Base-by-base conservation (phyloP, 2,329 filamentous ascomycete genomes). In the Clarireedia monteithiana region DNA sequence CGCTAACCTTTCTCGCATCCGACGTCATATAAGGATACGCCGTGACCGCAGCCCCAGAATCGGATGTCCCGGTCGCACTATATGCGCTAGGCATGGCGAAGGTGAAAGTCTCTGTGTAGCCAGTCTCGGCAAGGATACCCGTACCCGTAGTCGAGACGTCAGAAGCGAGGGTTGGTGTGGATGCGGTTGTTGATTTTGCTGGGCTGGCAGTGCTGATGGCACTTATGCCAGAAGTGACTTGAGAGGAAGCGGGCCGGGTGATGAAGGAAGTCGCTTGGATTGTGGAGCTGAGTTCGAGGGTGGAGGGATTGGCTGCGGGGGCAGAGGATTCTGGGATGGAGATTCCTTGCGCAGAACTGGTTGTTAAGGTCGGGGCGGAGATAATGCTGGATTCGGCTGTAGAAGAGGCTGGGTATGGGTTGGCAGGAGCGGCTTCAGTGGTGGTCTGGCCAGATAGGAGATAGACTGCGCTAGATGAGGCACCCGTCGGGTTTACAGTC, bases 1-100 rank as follows among this genome's bases (percentile, higher is more conserved):
- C 47, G 4, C 20, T 50, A 2, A n/a, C 20, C 6, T 50, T 48
- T 14, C 47, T 47, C 14, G 45, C 50, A 17, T 39, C 46, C 2
- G 44, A 26, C 5, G 12, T 12, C 15, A 34, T 7, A 14, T n/a
- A 36, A 1, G 53, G 39, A n/a, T 50, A 55, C 15, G 39, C 47
- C 10, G 53, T 55, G 24, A 45, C 47, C 1, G 44, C 9, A 4
- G 38, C 26, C 15, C 38, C 50, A 9, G 47, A 10, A 45, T 50
- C 38, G 9, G 47, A 40, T 4, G 47, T 55, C 6, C 53, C 47
- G 3, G 53, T 42, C 1, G 53, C 38, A 17, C 27, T 55, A 23
- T 55, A 55, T 17, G 20, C 39, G 26, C 38, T 44, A 3, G 53
- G 53, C 15, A 50, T n/a, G 5, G 53, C 47, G 24, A 50, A 55